Base-by-base conservation (phyloP, 2,329 filamentous ascomycete species). In the Penicillium sp. region DNA sequence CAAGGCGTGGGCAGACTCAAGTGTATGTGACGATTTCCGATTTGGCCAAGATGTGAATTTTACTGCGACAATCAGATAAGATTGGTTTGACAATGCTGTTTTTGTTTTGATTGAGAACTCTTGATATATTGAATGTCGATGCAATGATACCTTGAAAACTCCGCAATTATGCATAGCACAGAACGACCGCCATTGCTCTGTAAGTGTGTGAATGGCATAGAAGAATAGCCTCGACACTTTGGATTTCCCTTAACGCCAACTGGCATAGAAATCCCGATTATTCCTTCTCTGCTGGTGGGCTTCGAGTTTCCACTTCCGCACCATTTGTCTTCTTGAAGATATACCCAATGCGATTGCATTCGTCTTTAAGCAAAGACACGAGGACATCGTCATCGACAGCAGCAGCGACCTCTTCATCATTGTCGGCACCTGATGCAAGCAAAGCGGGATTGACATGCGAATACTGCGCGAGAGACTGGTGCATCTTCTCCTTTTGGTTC, bases 401-500 rank as follows among this genome's bases (percentile, higher is more conserved):
- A n/a, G 62, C 56, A 18, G 56, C 52, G 20, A 68, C 30, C 10
- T 58, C 57, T 20, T 59, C 57, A 15, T 51, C 48, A 12, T 58
- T 52, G 13, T 61, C 55, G 1, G 41, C 30, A 12, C 49, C 46
- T 3, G 30, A 15, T 1, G 48, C 50, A 9, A 75, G 56, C 24
- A 68, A 50, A 8, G 63, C 52, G 4, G 75, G 72, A 44, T 78
- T 70, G 21, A 78, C 70, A 48, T 78, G 75, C 10, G 64, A 53
- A 55, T 76, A 78, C 21, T 73, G 70, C 34, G 76, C 70, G 18
- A 78, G 65, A 32, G 71, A 76, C 36, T 72, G 67, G 36, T 73
- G 69, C 62, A 77, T 75, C 33, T 68, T 69, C n/a, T 68, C 60
- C 20, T 68, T 67, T 29, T 65, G 60, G n/a, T 58, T 61, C 7